Percentiles rank a stretch among this genome's conserved stretches.
Evolutionary conservation across 306 rosid species (phyloP).

Genomic region (Gillenia trifoliata): DNA sequence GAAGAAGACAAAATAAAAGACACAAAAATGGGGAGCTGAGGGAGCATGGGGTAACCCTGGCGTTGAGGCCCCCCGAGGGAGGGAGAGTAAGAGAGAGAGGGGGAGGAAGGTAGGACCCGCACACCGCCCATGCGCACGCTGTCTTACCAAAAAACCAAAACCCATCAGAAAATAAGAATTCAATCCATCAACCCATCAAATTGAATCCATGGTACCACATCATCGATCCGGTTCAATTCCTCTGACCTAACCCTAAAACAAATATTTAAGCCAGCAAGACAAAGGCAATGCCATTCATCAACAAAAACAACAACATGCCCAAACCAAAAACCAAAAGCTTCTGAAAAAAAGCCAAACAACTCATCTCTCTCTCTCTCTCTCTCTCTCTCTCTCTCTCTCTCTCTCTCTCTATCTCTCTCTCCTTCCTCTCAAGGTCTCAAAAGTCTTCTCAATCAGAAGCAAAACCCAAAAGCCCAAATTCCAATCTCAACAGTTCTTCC

Average conservation of each 20-base stretch:
- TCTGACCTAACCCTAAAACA: constrained; percentile 75
- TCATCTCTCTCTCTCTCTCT: neutral
- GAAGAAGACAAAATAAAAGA: neutral
- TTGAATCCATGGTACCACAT: neutral
- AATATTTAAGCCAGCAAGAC: neutral
- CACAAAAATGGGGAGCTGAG: neutral
- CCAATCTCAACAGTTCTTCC: neutral
- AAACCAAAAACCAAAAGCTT: constrained; percentile 12
- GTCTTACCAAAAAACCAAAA: constrained; percentile 51
- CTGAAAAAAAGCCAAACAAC: too few relatives aligned
- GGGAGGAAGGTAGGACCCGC: constrained; percentile 41
- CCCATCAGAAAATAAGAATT: constrained; percentile 4
- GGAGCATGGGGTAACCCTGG: neutral
- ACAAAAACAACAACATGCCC: constrained; percentile 32
- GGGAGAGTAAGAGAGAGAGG: neutral
- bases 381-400: neutral
- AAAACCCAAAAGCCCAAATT: neutral
- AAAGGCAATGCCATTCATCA: neutral
- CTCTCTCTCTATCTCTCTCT: too few relatives aligned
- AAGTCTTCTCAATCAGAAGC: neutral
- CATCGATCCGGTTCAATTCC: constrained; percentile 45
- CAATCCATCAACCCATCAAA: neutral
- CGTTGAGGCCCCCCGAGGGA: neutral
- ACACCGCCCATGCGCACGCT: constrained; percentile 85
- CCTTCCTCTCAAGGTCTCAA: neutral